Percentiles rank a stretch among this genome's conserved stretches.
Evolutionary conservation across 148 eudicot species (phyloP).

Genomic region (Dysphania ambrosioides): DNA sequence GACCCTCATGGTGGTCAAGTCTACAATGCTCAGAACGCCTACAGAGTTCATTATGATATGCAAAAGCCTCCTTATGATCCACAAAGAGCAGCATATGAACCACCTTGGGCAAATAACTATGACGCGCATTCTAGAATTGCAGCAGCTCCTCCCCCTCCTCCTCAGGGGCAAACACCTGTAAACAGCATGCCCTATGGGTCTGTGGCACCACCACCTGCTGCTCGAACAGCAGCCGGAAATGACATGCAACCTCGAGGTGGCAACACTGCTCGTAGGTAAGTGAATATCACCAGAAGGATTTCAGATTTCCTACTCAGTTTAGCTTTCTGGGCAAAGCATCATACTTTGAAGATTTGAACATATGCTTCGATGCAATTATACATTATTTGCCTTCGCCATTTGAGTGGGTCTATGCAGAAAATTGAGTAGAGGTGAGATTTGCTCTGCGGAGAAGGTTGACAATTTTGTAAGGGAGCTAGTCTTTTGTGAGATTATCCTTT

Average conservation of each 20-base stretch:
- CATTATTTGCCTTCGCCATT: not conserved
- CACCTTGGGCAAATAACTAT: slow-evolving; percentile 23
- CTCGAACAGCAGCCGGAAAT: slow-evolving; percentile 40
- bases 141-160: slow-evolving; percentile 22
- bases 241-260: slow-evolving; percentile 44
- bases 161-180: slow-evolving; percentile 47
- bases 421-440: not conserved
- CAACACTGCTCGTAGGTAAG: slow-evolving; percentile 47
- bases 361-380: not conserved
- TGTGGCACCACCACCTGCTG: slow-evolving; percentile 32
- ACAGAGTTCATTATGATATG: slow-evolving; percentile 34
- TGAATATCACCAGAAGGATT: not conserved
- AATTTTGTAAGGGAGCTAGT: not conserved
- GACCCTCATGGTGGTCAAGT: slow-evolving; percentile 34
- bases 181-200: slow-evolving; percentile 40
- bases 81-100: slow-evolving; percentile 37
- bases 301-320: not conserved
- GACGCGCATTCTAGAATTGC: slow-evolving; percentile 39
- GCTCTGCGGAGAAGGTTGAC: slow-evolving; percentile 2
- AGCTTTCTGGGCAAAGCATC: not conserved
- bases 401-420: not conserved
- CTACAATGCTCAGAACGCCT: slow-evolving; percentile 39
- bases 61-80: slow-evolving; percentile 38
- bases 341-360: slow-evolving; percentile 1
- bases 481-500: not conserved